A percentile compares a stretch with the other conserved stretches of the same genome.
Conservation (phyloP, 1,284 basidiomycete species). For the Trichosporon ovoides region DNA sequence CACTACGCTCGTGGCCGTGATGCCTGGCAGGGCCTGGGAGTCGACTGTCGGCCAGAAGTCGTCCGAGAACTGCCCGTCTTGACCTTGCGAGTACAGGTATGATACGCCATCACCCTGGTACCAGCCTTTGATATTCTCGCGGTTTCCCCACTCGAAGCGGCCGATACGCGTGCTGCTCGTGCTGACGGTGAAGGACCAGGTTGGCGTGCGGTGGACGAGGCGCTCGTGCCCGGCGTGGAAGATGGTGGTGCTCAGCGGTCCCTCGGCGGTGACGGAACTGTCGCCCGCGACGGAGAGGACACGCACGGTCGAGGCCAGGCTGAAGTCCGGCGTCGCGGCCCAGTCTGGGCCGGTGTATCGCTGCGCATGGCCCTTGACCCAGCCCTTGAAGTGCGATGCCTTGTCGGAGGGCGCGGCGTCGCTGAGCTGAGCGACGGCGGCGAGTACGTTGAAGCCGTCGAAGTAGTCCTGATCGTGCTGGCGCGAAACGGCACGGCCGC, state of each 20-base stretch:
- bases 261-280: neutral
- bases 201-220: neutral
- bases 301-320: neutral
- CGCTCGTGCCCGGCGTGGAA: neutral
- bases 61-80: neutral
- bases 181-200: neutral
- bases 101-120: slow-evolving; percentile 2
- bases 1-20: neutral
- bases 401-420: neutral
- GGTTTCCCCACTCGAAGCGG: slow-evolving; percentile 3
- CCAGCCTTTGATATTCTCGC: slow-evolving; percentile 1
- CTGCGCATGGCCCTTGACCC: neutral
- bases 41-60: slow-evolving; percentile 1
- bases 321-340: neutral
- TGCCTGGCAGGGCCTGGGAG: neutral
- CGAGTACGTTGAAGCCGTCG: neutral
- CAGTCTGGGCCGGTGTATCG: neutral
- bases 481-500: neutral
- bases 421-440: neutral
- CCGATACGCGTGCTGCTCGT: neutral
- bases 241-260: neutral
- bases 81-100: neutral
- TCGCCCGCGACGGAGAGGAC: neutral
- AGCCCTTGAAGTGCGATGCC: neutral
- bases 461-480: neutral